Evolutionary conservation across 1,284 basidiomycete species (phyloP), one percentile per base, ranked within the genome.

Genomic region (Coriolopsis trogii): DNA sequence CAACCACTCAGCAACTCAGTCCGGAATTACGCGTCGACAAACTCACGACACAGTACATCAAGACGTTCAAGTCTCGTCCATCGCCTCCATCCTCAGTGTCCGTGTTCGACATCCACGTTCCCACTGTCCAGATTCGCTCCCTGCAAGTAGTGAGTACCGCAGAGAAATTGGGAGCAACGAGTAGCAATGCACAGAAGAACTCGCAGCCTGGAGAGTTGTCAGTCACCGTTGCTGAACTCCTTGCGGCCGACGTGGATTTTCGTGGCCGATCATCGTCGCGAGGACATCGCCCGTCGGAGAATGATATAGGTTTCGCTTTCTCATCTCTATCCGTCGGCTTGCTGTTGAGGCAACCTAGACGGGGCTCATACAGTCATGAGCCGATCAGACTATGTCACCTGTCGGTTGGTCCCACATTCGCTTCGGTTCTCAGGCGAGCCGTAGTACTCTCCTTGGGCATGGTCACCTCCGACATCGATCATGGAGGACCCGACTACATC

Each of bases 21-120:
- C 65, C 67, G 1, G 67, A 70, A 39, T 55, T 70, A 13, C 59
- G 63, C 15, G 53, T 69, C 31, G 69, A 69, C 41, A 54, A 51
- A 0, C 41, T 69, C n/a, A 59, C 67, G n/a, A 51, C 53, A 16
- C 52, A 53, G 16, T 63, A 64, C 39, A 53, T 67, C 18, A 59
- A 57, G 24, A 59, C 61, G 9, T 49, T 53, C 49, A 55, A 43
- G 9, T 29, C 33, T 3, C 26, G 49, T 12, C 36, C 44, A 10
- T 18, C 21, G 23, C 26, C 39, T 1, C 16, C 9, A 7, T 33
- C 24, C 21, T 31, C 20, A n/a, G 33, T 46, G 3, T 60, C 55
- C 12, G 46, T 48, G 12, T 31, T 65, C 21, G 66, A 68, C 37
- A 10, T 65, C 3, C 46, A 52, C 1, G 6, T 65, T 1, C 51